These are phyloP conservation scores for Penstemon davidsonii DNA, from an alignment of 257 asterid genomes.

Conservation along the genomic window DNA sequence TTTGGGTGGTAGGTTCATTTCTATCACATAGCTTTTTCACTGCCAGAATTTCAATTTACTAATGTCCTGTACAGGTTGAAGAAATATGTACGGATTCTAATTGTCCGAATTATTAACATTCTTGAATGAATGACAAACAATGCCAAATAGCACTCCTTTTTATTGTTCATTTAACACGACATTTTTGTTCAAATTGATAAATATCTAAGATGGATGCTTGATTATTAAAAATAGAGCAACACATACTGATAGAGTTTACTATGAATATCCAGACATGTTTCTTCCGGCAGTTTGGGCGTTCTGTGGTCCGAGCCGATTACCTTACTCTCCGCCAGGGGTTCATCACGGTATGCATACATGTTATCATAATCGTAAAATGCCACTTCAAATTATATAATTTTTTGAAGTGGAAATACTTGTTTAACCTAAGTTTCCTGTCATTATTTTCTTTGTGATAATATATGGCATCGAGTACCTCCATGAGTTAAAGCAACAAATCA, in stretches of 20 bases:
- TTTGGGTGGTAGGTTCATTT: constrained; percentile 76
- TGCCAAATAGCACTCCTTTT: background rate
- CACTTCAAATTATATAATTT: background rate
- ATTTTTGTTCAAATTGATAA: background rate
- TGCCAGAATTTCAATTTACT: constrained; percentile 2
- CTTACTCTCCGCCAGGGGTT: constrained; percentile 97
- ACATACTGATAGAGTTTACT: constrained; percentile 20
- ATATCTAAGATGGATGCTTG: background rate
- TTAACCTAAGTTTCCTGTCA: background rate
- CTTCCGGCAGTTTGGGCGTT: constrained; percentile 91
- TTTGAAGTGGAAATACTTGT: constrained; percentile 4
- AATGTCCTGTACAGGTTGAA: background rate
- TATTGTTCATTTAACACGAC: background rate
- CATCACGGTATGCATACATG: constrained; percentile 60
- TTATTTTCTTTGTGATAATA: background rate
- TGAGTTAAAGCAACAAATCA: background rate
- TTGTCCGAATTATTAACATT: background rate
- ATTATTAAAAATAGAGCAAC: constrained; percentile 1
- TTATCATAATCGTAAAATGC: constrained; percentile 1
- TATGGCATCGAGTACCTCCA: background rate
- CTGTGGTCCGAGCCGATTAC: constrained; percentile 94
- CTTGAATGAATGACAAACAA: background rate
- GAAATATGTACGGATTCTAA: background rate
- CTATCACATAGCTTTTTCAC: constrained; percentile 10
- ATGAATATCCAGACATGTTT: constrained; percentile 74